These are phyloP conservation scores for Protea cynaroides DNA, from an alignment of 164 flowering plant species.

Conservation along the genomic window DNA sequence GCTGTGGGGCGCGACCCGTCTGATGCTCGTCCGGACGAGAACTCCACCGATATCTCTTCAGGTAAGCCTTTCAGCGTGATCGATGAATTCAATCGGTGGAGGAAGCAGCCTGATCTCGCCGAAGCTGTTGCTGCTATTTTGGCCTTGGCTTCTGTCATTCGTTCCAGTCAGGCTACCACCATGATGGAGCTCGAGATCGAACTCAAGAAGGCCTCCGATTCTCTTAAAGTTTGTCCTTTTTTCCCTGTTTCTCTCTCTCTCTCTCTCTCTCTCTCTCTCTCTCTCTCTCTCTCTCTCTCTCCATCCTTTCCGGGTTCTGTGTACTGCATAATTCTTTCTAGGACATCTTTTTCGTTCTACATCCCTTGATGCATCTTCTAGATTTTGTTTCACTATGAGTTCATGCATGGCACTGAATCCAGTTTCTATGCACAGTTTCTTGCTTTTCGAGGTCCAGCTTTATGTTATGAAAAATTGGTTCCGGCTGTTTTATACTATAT, in stretches of 20 bases:
- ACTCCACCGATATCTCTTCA: conserved; percentile 1
- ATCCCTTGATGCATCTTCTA: too few species aligned
- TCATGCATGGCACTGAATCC: too few species aligned
- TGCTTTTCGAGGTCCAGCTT: too few species aligned
- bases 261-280: too few species aligned
- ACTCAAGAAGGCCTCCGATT: conserved; percentile 89
- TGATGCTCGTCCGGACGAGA: conserved; percentile 4
- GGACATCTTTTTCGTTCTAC: neutral
- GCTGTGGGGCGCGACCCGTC: conserved; percentile 38
- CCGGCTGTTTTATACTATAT: too few species aligned
- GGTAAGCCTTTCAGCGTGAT: conserved; percentile 58
- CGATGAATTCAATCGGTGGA: conserved; percentile 86
- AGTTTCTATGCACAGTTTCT: too few species aligned
- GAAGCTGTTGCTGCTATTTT: conserved; percentile 96
- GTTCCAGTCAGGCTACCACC: conserved; percentile 72
- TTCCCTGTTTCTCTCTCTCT: neutral
- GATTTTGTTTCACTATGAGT: too few species aligned
- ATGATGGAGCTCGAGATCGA: conserved; percentile 99
- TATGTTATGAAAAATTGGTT: too few species aligned
- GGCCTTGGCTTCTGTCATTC: conserved; percentile 80
- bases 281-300: neutral
- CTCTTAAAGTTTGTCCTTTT: conserved; percentile 54
- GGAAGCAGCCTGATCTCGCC: conserved; percentile 96
- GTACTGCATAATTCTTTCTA: neutral
- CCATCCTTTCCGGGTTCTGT: neutral